These are phyloP conservation scores for Breynia disticha DNA, from an alignment of 441 rosid genomes.

Conservation along the genomic window DNA sequence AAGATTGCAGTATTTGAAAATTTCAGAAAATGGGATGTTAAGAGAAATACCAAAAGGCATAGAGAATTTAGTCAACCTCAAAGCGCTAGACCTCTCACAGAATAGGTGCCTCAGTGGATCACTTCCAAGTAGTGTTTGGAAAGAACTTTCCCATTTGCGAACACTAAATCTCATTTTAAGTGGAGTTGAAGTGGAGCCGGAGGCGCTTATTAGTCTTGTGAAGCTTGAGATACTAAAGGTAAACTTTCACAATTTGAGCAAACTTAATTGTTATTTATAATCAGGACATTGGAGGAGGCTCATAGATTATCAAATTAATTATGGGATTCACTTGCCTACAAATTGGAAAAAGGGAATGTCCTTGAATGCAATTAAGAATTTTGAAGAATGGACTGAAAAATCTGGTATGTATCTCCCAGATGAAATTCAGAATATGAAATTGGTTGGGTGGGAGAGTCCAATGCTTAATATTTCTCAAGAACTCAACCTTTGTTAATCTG, in stretches of 20 bases:
- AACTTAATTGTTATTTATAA: background rate
- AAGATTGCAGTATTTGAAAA: background rate
- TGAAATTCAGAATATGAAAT: no score
- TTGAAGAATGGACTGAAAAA: no score
- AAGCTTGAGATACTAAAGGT: background rate
- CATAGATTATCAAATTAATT: no score
- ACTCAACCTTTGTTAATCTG: no score
- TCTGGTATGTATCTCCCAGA: no score
- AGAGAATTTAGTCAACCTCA: background rate
- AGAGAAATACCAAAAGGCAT: background rate
- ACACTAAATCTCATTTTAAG: background rate
- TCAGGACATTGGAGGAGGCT: background rate
- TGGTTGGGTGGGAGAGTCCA: no score
- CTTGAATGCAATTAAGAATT: no score
- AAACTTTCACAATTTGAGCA: background rate
- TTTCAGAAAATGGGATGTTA: background rate
- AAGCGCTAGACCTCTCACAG: background rate
- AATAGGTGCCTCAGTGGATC: background rate
- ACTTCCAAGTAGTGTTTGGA: background rate
- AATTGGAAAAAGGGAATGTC: no score
- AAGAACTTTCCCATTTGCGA: background rate
- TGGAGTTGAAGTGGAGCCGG: background rate
- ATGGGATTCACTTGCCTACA: no score
- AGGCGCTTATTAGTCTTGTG: background rate
- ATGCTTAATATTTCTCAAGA: no score